These are phyloP conservation scores for Pseudogymnoascus sp. DNA, from an alignment of 2,329 filamentous ascomycete species.

Conservation along the genomic window DNA sequence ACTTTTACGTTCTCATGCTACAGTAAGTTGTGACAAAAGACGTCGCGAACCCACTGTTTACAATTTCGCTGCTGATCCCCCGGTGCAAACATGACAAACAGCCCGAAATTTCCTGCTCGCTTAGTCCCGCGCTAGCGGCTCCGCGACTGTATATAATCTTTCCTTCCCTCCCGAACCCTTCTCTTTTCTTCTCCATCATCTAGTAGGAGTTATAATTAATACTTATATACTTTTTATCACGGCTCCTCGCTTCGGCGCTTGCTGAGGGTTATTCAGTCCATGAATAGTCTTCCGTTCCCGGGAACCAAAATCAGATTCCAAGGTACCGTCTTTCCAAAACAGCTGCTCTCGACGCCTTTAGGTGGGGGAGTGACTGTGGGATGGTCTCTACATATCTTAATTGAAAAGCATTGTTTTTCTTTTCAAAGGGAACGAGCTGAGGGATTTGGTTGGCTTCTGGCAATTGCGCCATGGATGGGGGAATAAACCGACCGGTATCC, in stretches of 20 bases:
- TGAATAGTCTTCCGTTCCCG: slow-evolving; percentile 38
- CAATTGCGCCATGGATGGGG: neutral
- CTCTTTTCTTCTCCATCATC: slow-evolving; percentile 20
- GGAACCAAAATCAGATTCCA: slow-evolving; percentile 30
- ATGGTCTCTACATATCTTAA: slow-evolving; percentile 32
- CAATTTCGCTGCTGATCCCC: neutral
- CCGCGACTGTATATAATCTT: neutral
- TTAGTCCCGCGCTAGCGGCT: slow-evolving; percentile 5
- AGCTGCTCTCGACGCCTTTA: slow-evolving; percentile 29
- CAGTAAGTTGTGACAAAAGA: neutral
- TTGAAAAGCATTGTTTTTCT: slow-evolving; percentile 2
- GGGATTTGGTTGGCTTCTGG: neutral
- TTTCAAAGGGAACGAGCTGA: neutral
- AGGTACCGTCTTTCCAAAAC: slow-evolving; percentile 36
- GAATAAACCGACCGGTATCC: neutral
- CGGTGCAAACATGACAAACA: slow-evolving; percentile 6
- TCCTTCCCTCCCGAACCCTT: slow-evolving; percentile 15
- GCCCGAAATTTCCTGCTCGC: slow-evolving; percentile 4
- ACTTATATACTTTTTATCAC: slow-evolving; percentile 30
- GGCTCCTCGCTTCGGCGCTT: slow-evolving; percentile 34
- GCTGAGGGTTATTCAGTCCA: slow-evolving; percentile 32
- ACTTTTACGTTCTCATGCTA: neutral
- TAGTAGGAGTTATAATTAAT: slow-evolving; percentile 32
- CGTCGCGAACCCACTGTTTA: neutral
- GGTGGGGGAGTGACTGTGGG: slow-evolving; percentile 34